A percentile compares a stretch with the other conserved stretches of the same genome.
Evolutionary conservation across 345 rosid genomes (phyloP).

Genomic region (Barbarea vulgaris): DNA sequence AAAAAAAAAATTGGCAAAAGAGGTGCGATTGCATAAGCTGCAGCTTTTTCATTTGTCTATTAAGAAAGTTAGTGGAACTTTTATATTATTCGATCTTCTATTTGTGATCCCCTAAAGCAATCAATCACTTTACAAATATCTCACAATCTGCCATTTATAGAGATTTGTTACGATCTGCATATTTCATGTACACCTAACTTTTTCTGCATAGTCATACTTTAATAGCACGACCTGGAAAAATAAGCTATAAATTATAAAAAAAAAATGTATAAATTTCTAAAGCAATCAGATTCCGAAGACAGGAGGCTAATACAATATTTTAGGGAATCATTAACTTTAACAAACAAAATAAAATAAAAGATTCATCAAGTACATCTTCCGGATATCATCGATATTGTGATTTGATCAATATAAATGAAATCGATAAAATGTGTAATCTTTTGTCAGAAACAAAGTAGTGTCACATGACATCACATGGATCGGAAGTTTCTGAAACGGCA

Average conservation of each 20-base stretch:
- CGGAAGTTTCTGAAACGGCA: conserved; percentile 23
- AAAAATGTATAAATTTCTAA: neutral
- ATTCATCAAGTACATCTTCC: neutral
- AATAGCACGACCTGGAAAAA: neutral
- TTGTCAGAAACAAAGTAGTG: neutral
- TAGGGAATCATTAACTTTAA: no score
- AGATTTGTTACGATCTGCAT: conserved; percentile 30
- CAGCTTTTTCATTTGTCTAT: conserved; percentile 20
- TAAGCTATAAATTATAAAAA: neutral
- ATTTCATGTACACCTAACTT: conserved; percentile 17
- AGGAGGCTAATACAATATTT: neutral
- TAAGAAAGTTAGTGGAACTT: conserved; percentile 28
- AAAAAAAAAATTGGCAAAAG: neutral
- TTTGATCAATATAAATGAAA: neutral
- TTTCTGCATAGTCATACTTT: conserved; percentile 7
- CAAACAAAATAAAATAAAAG: no score
- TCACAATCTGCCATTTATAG: conserved; percentile 18
- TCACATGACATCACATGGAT: conserved; percentile 5
- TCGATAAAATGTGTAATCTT: neutral
- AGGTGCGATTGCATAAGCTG: conserved; percentile 20
- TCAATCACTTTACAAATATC: conserved; percentile 18
- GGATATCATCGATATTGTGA: neutral
- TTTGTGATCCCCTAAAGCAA: conserved; percentile 17
- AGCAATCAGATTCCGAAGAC: neutral
- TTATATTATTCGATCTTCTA: neutral